Conservation (phyloP, 768 basidiomycete species). For the Tricholoma saponaceum region DNA sequence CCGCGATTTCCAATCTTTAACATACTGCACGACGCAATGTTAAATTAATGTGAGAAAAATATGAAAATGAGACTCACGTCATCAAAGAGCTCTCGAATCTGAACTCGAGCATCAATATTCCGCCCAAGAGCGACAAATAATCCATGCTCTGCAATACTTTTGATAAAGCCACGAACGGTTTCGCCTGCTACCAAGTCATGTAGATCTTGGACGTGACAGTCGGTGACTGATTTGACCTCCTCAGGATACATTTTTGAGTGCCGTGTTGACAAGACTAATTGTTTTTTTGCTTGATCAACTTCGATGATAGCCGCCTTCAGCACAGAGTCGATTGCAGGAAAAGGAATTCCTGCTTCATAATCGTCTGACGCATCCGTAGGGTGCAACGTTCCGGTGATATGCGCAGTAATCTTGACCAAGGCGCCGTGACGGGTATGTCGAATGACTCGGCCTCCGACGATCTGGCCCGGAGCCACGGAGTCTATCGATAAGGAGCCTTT, state of each 20-base stretch:
- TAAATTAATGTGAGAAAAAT: background rate
- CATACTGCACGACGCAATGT: conserved; percentile 50
- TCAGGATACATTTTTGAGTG: conserved; percentile 62
- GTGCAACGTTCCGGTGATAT: conserved; percentile 73
- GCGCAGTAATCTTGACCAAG: conserved; percentile 68
- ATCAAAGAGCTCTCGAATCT: conserved; percentile 91
- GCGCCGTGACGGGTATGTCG: conserved; percentile 70
- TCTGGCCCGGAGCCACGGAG: conserved; percentile 63
- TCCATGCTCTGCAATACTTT: conserved; percentile 81
- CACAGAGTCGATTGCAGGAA: conserved; percentile 61
- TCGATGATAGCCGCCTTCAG: conserved; percentile 69
- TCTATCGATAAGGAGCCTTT: conserved; percentile 61
- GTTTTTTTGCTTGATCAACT: conserved; percentile 62
- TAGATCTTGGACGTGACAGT: conserved; percentile 63
- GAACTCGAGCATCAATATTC: conserved; percentile 84
- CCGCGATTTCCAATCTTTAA: conserved; percentile 91
- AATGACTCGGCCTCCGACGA: conserved; percentile 77
- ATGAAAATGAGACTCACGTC: conserved; percentile 46
- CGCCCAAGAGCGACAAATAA: conserved; percentile 85
- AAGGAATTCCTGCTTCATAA: conserved; percentile 52
- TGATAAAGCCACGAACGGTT: conserved; percentile 84
- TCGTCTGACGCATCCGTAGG: conserved; percentile 82
- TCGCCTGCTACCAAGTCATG: conserved; percentile 68
- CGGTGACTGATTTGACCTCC: conserved; percentile 45
- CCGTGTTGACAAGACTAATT: conserved; percentile 78